Evolutionary conservation across 805 yeast species (phyloP).

Genomic region (Schizosaccharomyces lindneri): DNA sequence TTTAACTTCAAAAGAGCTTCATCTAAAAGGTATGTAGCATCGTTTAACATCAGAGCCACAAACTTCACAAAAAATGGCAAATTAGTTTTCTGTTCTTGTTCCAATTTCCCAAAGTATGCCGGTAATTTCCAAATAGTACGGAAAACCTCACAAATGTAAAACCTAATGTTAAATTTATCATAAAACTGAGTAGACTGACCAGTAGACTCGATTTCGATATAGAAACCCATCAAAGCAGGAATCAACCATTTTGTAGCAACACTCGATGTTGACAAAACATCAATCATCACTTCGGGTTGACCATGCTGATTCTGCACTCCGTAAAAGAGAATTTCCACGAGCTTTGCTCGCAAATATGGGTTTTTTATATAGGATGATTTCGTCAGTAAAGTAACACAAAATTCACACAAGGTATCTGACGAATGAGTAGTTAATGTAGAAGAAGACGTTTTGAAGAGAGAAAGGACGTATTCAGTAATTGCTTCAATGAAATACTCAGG

Average conservation of each 20-base stretch:
- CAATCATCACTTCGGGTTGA: constrained; percentile 46
- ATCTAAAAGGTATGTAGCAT: constrained; percentile 72
- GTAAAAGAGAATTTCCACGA: constrained; percentile 54
- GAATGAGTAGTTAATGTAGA: constrained; percentile 3
- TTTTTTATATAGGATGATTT: constrained; percentile 45
- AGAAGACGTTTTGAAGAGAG: constrained; percentile 25
- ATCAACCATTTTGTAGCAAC: constrained; percentile 40
- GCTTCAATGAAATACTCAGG: constrained; percentile 81
- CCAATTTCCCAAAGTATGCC: constrained; percentile 41
- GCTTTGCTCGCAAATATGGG: constrained; percentile 72
- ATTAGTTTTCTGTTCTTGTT: constrained; percentile 36
- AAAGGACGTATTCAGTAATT: constrained; percentile 42
- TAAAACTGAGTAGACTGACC: constrained; percentile 88
- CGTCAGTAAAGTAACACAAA: constrained; percentile 53
- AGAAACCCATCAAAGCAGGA: constrained; percentile 66
- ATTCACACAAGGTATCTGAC: constrained; percentile 26
- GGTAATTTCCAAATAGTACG: constrained; percentile 64
- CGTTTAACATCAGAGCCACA: constrained; percentile 85
- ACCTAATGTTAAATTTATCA: constrained; percentile 82
- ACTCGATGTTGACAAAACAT: constrained; percentile 36
- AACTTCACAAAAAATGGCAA: constrained; percentile 75
- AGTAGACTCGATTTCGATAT: constrained; percentile 85
- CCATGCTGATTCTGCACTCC: constrained; percentile 30
- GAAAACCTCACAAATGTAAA: constrained; percentile 57
- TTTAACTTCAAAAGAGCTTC: constrained; percentile 64